A percentile compares a stretch with the other conserved stretches of the same genome.
Evolutionary conservation across 2,329 filamentous ascomycete genomes (phyloP).

Genomic region (Epichloe amarillans): DNA sequence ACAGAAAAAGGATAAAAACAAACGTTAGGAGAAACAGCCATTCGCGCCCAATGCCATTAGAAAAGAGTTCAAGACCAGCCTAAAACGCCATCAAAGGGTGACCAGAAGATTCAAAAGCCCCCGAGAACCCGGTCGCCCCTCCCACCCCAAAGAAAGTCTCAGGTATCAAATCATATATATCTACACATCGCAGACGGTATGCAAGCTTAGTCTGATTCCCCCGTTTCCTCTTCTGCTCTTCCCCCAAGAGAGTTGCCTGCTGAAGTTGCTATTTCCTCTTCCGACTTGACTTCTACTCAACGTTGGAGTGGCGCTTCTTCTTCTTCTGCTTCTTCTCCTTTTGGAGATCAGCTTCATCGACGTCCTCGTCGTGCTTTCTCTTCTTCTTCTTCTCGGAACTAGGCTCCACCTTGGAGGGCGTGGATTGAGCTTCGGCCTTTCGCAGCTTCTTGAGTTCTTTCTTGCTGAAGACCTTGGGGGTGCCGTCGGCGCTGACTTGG

Average conservation of each 20-base stretch:
- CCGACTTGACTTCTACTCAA: conserved; percentile 4
- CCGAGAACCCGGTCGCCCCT: background rate
- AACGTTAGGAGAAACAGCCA: conserved; percentile 11
- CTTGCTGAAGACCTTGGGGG: conserved; percentile 58
- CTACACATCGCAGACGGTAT: conserved; percentile 10
- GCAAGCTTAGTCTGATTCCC: conserved; percentile 4
- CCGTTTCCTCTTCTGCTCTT: background rate
- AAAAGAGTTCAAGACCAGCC: conserved; percentile 12
- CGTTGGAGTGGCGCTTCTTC: conserved; percentile 28
- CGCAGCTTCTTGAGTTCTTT: conserved; percentile 63
- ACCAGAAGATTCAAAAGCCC: conserved; percentile 8
- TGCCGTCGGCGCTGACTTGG: conserved; percentile 49
- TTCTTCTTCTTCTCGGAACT: conserved; percentile 45
- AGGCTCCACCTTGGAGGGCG: conserved; percentile 26
- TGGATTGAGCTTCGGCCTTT: conserved; percentile 42
- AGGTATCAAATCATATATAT: conserved; percentile 19
- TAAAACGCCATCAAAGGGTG: conserved; percentile 22
- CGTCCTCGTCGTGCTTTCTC: conserved; percentile 55
- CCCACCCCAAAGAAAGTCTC: conserved; percentile 8
- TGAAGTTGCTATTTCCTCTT: background rate
- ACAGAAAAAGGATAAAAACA: background rate
- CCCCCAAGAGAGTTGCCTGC: background rate
- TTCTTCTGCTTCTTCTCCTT: conserved; percentile 44
- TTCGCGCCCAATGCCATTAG: conserved; percentile 18
- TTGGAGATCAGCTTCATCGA: conserved; percentile 47